phyloP scores from a whole-genome alignment of 108 stramenopile species.

The Fragilaria radians region DNA sequence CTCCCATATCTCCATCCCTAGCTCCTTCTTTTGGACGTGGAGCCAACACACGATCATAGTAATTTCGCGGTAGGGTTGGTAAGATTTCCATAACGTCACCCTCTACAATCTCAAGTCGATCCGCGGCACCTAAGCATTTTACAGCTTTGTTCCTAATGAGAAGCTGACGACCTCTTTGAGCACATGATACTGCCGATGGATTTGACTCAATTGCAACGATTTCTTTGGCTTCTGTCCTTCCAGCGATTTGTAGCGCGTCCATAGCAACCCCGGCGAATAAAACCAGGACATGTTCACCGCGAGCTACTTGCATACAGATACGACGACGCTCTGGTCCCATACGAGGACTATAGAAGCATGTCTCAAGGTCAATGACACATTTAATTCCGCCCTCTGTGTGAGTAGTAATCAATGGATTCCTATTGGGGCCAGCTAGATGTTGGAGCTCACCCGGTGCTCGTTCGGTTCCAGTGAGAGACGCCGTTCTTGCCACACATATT shows the following conservation, averaged over 20 bases:
- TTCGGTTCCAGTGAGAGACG: constrained; percentile 37
- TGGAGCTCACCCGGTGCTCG: constrained; percentile 60
- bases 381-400: constrained; percentile 82
- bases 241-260: constrained; percentile 81
- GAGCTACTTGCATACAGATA: constrained; percentile 72
- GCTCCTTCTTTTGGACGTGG: constrained; percentile 80
- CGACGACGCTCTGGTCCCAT: constrained; percentile 80
- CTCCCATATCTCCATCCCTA: constrained; percentile 72
- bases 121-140: constrained; percentile 60
- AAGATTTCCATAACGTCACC: constrained; percentile 70
- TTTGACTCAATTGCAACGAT: constrained; percentile 71
- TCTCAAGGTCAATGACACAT: constrained; percentile 75
- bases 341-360: constrained; percentile 78
- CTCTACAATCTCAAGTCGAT: constrained; percentile 58
- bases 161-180: constrained; percentile 53
- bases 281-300: constrained; percentile 75
- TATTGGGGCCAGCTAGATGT: constrained; percentile 55
- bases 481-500: constrained; percentile 20
- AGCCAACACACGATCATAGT: constrained; percentile 72
- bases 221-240: constrained; percentile 59
- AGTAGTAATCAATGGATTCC: constrained; percentile 64
- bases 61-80: constrained; percentile 28
- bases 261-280: constrained; percentile 82
- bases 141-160: constrained; percentile 71
- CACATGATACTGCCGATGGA: constrained; percentile 61